Conservation (phyloP, 208 protist genomes). For the Leishmania tarentolae region DNA sequence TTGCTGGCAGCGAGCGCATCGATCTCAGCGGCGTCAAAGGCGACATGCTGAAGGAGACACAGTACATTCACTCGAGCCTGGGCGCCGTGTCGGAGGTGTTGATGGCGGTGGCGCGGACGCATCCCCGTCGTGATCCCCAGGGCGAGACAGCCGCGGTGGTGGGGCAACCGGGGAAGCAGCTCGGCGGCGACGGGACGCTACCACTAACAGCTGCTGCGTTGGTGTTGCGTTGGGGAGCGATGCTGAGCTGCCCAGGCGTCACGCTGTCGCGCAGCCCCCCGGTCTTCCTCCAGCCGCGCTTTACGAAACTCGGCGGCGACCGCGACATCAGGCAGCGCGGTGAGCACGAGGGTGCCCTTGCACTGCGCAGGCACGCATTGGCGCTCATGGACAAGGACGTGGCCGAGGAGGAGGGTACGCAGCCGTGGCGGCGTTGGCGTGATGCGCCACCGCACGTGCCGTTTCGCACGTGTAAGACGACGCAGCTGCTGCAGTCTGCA, state of each 20-base stretch:
- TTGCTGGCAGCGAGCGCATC: slow-evolving; percentile 72
- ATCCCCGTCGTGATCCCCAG: slow-evolving; percentile 7
- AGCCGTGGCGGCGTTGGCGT: slow-evolving; percentile 32
- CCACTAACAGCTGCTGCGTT: slow-evolving; percentile 23
- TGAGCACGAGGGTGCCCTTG: slow-evolving; percentile 8
- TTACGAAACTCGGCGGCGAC: slow-evolving; percentile 6
- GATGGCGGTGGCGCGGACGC: slow-evolving; percentile 29
- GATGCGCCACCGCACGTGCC: slow-evolving; percentile 40
- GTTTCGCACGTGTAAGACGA: slow-evolving; percentile 78
- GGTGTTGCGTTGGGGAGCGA: slow-evolving; percentile 33
- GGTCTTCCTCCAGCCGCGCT: slow-evolving; percentile 33
- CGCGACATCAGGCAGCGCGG: neutral
- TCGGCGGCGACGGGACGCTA: neutral
- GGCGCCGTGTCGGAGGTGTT: slow-evolving; percentile 34
- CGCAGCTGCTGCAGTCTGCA: slow-evolving; percentile 73
- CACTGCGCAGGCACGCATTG: slow-evolving; percentile 30
- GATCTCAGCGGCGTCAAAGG: slow-evolving; percentile 26
- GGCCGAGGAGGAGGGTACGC: slow-evolving; percentile 17
- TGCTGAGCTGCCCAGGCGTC: slow-evolving; percentile 24
- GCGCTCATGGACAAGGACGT: slow-evolving; percentile 24
- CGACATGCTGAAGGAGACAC: slow-evolving; percentile 39
- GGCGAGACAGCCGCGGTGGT: neutral
- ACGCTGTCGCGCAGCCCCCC: slow-evolving; percentile 24
- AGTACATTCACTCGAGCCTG: slow-evolving; percentile 62
- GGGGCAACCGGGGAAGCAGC: neutral